Base-by-base conservation (phyloP, 352 stramenopile genomes). In the Globisporangium uncinulatum region DNA sequence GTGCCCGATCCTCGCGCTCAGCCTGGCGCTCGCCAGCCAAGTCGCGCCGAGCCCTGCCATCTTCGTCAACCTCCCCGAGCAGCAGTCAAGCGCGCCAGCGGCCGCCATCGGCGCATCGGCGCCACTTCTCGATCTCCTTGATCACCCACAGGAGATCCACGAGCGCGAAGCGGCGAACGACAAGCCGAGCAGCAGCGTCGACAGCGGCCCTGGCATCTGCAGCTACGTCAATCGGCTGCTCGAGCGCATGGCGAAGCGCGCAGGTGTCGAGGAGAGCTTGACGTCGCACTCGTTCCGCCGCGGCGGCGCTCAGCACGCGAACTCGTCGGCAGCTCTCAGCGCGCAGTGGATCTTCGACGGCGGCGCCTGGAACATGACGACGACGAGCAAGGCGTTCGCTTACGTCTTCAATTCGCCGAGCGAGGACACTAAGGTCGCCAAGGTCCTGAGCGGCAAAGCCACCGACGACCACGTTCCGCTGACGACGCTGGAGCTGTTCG, bases 401-500 rank as follows among this genome's bases (percentile, higher is more conserved):
- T 75, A 63, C 19, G 60, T 41, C 10, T 55, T 66, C 54, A 78
- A 29, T 44, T 69, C 67, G 0, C 70, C 62, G 0, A 56, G 63
- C 21, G 65, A 71, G 32, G 57, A 69, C 32, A 57, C 66, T 14
- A 59, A 61, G n/a, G 59, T 76, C 15, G 36, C 56, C 0, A 67
- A 70, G 14, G 59, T 65, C 0, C 29, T 70, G 3, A 76, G 58
- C 13, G 68, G 68, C 0, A 65, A 62, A 54, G 1, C 51, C 14
- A 34, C 51, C 9, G 41, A 24, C 24, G 56, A 56, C 11, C 3
- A 36, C 9, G 14, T 51, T 24, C 14, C 20, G 1, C 24, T 51
- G 21, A 11, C 13, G 21, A 39, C 21, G 9, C 46, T 51, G 4
- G 2, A 11, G 9, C 1, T 37, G 3, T 51, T 51, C 46, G 46